These are phyloP conservation scores for Pestalotiopsis sp. DNA, from an alignment of 2,329 filamentous ascomycete genomes.

Conservation along the genomic window DNA sequence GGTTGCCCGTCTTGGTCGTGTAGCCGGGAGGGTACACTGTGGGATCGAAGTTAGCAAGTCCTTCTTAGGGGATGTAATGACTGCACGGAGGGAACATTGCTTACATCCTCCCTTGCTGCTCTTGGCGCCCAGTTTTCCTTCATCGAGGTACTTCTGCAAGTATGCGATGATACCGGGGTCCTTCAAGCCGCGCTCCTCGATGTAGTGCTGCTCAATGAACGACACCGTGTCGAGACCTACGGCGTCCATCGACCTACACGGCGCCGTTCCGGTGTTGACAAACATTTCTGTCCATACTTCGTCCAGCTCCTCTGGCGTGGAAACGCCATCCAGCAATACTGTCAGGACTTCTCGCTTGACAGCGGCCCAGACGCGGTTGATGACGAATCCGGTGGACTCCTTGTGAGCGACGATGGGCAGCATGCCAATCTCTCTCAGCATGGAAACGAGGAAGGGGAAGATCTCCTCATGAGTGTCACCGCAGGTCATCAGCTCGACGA, in stretches of 20 bases:
- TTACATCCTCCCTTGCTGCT: conserved; percentile 25
- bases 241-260: conserved; percentile 36
- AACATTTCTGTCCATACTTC: conserved; percentile 31
- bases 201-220: conserved; percentile 27
- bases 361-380: conserved; percentile 38
- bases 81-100: neutral
- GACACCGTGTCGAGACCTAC: conserved; percentile 35
- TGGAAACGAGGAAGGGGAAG: conserved; percentile 30
- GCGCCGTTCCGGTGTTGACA: conserved; percentile 30
- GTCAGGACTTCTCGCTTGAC: conserved; percentile 36
- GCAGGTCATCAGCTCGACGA: conserved; percentile 38
- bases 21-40: conserved; percentile 5
- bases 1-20: conserved; percentile 5
- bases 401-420: conserved; percentile 27
- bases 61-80: neutral
- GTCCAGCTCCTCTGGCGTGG: conserved; percentile 34
- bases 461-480: conserved; percentile 29
- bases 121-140: conserved; percentile 32
- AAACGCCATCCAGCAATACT: conserved; percentile 33
- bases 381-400: conserved; percentile 35
- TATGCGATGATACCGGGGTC: conserved; percentile 20
- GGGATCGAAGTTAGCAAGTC: neutral
- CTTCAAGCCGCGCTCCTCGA: conserved; percentile 18
- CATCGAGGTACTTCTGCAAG: conserved; percentile 28
- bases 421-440: conserved; percentile 30